phyloP scores from a whole-genome alignment of 192 early-diverging fungal species.

The Backusella psychrophila region DNA sequence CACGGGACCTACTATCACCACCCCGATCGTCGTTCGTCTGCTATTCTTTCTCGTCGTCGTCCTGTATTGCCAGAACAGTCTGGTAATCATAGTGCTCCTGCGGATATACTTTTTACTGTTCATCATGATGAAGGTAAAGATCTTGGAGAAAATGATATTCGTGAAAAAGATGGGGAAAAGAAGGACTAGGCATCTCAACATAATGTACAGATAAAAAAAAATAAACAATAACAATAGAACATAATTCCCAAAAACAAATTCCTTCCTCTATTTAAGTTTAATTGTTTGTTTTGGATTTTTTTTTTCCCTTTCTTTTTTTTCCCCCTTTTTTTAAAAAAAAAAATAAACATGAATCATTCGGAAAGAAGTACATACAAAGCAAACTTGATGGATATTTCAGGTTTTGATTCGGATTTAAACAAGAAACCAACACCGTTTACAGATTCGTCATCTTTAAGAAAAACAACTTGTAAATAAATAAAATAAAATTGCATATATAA shows the following conservation, averaged over 20 bases:
- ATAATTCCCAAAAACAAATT: background rate
- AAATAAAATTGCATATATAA: background rate
- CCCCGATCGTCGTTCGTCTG: background rate
- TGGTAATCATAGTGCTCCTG: background rate
- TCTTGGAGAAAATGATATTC: background rate
- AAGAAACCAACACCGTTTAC: background rate
- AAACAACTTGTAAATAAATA: background rate
- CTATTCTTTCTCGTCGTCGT: background rate
- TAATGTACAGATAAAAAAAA: background rate
- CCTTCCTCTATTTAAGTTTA: background rate
- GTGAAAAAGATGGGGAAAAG: background rate
- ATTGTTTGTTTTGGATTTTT: background rate
- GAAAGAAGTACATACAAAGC: background rate
- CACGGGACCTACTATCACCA: slow-evolving; percentile 29
- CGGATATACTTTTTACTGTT: background rate
- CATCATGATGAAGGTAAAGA: background rate
- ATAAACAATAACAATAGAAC: background rate
- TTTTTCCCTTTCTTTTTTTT: background rate
- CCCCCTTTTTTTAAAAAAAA: background rate
- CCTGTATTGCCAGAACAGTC: background rate
- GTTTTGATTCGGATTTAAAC: background rate
- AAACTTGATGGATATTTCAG: background rate
- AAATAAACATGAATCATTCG: background rate
- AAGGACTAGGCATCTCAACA: background rate
- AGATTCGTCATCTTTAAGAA: background rate